Evolutionary conservation across 371 early-diverging fungal genomes (phyloP).

Genomic region (Mortierella sp.): DNA sequence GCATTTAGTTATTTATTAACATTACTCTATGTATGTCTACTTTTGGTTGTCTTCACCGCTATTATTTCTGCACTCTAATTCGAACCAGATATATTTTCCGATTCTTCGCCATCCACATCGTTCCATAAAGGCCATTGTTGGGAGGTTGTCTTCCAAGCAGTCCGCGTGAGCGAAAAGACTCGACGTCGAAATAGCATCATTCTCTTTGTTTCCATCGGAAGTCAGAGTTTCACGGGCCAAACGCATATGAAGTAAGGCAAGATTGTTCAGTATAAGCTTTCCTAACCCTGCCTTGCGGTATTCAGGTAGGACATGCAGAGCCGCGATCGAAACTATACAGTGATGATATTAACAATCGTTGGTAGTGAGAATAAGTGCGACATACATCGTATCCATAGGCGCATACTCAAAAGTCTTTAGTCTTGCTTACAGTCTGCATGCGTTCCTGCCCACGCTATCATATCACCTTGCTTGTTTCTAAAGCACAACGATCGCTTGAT

Average conservation of each 20-base stretch:
- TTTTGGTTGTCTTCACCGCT: background rate
- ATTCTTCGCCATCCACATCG: conserved; percentile 42
- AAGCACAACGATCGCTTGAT: conserved; percentile 36
- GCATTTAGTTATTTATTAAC: too few relatives aligned
- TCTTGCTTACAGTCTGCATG: conserved; percentile 44
- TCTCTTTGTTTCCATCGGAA: background rate
- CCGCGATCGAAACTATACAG: conserved; percentile 39
- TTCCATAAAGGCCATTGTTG: conserved; percentile 45
- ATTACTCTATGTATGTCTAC: too few relatives aligned
- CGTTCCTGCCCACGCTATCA: conserved; percentile 53
- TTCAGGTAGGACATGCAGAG: conserved; percentile 43
- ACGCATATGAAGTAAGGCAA: conserved; percentile 26
- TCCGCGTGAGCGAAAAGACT: conserved; percentile 42
- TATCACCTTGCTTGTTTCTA: conserved; percentile 23
- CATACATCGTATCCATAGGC: background rate
- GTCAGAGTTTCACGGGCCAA: conserved; percentile 22
- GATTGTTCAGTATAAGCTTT: conserved; percentile 17
- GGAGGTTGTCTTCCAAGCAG: conserved; percentile 25
- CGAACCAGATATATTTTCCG: conserved; percentile 35
- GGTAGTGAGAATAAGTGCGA: background rate
- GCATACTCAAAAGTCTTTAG: background rate
- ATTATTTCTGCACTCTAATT: background rate
- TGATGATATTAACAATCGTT: background rate
- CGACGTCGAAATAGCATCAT: conserved; percentile 3
- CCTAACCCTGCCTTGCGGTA: conserved; percentile 45